Base-by-base conservation (phyloP, 169 alveolate species). In the Babesia caballi region DNA sequence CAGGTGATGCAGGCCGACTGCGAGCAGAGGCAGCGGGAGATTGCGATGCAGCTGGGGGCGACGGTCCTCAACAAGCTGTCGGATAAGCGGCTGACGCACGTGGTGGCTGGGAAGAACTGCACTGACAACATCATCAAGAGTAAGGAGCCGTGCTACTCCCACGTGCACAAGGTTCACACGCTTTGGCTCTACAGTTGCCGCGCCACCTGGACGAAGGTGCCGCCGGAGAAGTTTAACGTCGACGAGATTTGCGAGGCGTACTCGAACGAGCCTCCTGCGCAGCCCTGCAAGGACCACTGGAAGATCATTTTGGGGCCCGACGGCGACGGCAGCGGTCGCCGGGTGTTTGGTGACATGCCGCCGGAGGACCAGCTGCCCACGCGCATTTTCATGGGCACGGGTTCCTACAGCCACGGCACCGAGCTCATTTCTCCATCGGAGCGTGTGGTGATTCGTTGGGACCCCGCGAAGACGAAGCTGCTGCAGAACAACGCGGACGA, bases 201-300 rank as follows among this genome's bases (percentile, higher is more conserved):
- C 61, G 95, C 95, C 21, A 91, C 95, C 23, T 81, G 93, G 90
- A 89, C 85, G 15, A 90, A 56, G 59, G 94, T 84, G 25, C 75
- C 85, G 17, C 90, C 87, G 9, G 59, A 89, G n/a, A 57, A 77
- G 9, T 94, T 94, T 60, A 91, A 94, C 50, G 96, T 93, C 5
- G 96, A 92, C 82, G 89, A 85, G 21, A 80, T 94, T 7, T 94
- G 96, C 60, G 92, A 90, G 30, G 85, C 87, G 41, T 92, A 91
- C 61, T 82, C 83, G 65, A 92, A 94, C 68, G 90, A 91, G 66
- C 94, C 96, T 23, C 96, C 96, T 0, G 57, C 80, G 68, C 90
- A 90, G 32, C 96, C 97, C 8, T 89, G 85, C 83, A 91, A 90
- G 66, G 96, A 92, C 61, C 97, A 94, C 83, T 94, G 97, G 97